Conservation (phyloP, 2,329 filamentous ascomycete genomes). For the Dendryphion nanum region DNA sequence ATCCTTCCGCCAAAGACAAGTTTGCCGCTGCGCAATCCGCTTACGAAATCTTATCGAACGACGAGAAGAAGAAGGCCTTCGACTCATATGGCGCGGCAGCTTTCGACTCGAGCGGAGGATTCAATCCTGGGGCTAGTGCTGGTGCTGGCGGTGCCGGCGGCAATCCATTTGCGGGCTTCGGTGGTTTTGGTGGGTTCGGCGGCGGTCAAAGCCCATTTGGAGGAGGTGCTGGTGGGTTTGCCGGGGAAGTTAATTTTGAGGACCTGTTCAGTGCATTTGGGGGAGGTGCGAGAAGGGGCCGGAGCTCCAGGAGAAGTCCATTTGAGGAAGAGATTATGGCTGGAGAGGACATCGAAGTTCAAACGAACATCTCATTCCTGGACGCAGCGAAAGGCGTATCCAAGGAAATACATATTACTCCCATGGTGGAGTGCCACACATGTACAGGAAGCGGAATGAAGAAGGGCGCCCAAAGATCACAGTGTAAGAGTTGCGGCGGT, state of each 20-base stretch:
- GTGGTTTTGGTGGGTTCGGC: conserved; percentile 46
- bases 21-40: conserved; percentile 91
- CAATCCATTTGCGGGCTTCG: conserved; percentile 57
- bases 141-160: conserved; percentile 63
- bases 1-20: conserved; percentile 86
- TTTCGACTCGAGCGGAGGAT: conserved; percentile 66
- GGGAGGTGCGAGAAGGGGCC: conserved; percentile 54
- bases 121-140: conserved; percentile 69
- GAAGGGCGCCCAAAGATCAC: conserved; percentile 67
- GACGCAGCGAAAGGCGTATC: conserved; percentile 89
- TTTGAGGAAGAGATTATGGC: conserved; percentile 81
- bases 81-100: conserved; percentile 87
- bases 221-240: conserved; percentile 71
- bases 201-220: conserved; percentile 49
- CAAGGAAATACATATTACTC: conserved; percentile 85
- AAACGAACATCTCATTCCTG: conserved; percentile 90
- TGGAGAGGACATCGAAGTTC: conserved; percentile 95
- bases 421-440: conserved; percentile 75
- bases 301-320: conserved; percentile 59
- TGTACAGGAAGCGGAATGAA: conserved; percentile 85
- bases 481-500: conserved; percentile 80
- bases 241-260: conserved; percentile 88
- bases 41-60: conserved; percentile 90
- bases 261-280: conserved; percentile 90
- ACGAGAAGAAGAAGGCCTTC: conserved; percentile 88